Conservation (phyloP, 306 rosid genomes). For the Gleditsia sinensis region DNA sequence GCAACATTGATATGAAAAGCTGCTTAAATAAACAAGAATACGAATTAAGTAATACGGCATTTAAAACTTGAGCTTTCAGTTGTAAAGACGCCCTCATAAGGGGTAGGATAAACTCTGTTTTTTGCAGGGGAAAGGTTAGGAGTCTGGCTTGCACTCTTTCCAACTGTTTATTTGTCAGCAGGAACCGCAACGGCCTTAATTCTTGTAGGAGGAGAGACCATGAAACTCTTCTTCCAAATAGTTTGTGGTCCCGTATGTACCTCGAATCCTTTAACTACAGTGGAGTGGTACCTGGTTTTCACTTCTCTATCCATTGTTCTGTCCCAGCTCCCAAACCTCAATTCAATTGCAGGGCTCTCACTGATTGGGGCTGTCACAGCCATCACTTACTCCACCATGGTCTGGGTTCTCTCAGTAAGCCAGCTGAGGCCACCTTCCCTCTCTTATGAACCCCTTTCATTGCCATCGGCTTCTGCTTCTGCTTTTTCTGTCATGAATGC, state of each 20-base stretch:
- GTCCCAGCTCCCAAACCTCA: slow-evolving; percentile 98
- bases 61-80: not conserved
- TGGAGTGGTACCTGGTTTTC: slow-evolving; percentile 98
- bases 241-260: slow-evolving; percentile 91
- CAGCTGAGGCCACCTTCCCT: slow-evolving; percentile 80
- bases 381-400: slow-evolving; percentile 95
- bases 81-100: slow-evolving; percentile 1
- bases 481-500: slow-evolving; percentile 84
- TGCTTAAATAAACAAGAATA: slow-evolving; percentile 10
- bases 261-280: slow-evolving; percentile 90
- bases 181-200: slow-evolving; percentile 98
- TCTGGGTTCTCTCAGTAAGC: slow-evolving; percentile 96
- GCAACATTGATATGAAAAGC: slow-evolving; percentile 2
- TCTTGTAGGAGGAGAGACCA: slow-evolving; percentile 97
- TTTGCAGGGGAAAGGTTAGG: slow-evolving; percentile 93
- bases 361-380: slow-evolving; percentile 97
- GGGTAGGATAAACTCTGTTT: too few species aligned
- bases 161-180: slow-evolving; percentile 92
- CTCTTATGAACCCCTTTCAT: slow-evolving; percentile 77
- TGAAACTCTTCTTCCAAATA: slow-evolving; percentile 94
- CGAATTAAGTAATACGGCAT: not conserved
- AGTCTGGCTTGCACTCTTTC: slow-evolving; percentile 96
- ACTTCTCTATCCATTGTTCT: slow-evolving; percentile 90
- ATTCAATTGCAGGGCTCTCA: slow-evolving; percentile 96
- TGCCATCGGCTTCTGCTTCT: slow-evolving; percentile 61